Evolutionary conservation across 352 stramenopile genomes (phyloP).

Genomic region (Albugo candida): DNA sequence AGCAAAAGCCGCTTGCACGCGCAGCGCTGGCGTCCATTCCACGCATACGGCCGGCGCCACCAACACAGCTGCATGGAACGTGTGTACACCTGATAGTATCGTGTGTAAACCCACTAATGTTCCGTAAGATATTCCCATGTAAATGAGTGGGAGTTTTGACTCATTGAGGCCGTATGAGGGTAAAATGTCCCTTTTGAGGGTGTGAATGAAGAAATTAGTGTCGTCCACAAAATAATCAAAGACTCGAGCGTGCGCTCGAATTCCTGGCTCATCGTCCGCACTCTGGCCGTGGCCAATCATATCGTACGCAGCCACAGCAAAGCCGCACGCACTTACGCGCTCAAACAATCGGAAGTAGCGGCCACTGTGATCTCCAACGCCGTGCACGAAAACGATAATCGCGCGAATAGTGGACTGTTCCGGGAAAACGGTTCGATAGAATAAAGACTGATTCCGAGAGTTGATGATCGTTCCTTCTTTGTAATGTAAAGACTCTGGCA

Average conservation of each 20-base stretch:
- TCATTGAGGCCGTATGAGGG: neutral
- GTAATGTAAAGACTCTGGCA: slow-evolving; percentile 10
- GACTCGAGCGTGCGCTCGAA: slow-evolving; percentile 6
- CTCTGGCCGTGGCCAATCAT: slow-evolving; percentile 33
- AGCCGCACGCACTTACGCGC: slow-evolving; percentile 20
- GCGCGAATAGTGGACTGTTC: slow-evolving; percentile 13
- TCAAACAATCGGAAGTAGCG: slow-evolving; percentile 40
- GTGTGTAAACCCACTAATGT: slow-evolving; percentile 21
- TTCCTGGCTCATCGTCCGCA: slow-evolving; percentile 8
- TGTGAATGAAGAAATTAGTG: slow-evolving; percentile 7
- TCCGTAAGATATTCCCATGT: slow-evolving; percentile 19
- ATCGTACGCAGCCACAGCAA: slow-evolving; percentile 42
- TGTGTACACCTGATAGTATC: slow-evolving; percentile 16
- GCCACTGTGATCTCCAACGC: slow-evolving; percentile 36
- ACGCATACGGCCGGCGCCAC: slow-evolving; percentile 16
- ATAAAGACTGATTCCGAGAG: slow-evolving; percentile 23
- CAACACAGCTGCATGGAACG: slow-evolving; percentile 19
- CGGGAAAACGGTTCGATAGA: slow-evolving; percentile 33
- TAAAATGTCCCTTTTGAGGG: slow-evolving; percentile 1
- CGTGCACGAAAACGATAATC: slow-evolving; percentile 40
- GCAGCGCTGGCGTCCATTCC: slow-evolving; percentile 18
- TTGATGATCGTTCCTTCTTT: slow-evolving; percentile 24
- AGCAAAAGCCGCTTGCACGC: slow-evolving; percentile 15
- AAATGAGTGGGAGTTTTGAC: slow-evolving; percentile 14
- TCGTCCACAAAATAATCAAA: slow-evolving; percentile 8